phyloP scores from a whole-genome alignment of 2,329 filamentous ascomycete species.

The Erysiphe neolycopersici region DNA sequence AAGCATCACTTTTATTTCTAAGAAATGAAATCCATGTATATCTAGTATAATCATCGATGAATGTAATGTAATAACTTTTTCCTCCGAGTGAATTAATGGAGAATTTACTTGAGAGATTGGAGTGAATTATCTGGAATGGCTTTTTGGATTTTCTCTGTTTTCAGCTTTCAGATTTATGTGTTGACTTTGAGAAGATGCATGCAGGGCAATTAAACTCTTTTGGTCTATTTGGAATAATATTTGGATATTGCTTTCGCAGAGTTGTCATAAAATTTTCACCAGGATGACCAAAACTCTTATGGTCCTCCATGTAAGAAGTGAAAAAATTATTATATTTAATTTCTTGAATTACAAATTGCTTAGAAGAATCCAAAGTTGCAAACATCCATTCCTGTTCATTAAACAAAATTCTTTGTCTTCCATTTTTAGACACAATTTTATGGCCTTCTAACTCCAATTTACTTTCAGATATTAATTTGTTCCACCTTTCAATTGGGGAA shows the following conservation, averaged over 20 bases:
- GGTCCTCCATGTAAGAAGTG: too few relatives aligned
- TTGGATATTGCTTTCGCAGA: neutral
- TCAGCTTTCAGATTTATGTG: too few relatives aligned
- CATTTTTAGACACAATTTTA: neutral
- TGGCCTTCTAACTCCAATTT: neutral
- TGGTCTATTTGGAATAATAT: neutral
- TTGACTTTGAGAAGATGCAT: neutral
- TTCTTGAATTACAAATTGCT: neutral
- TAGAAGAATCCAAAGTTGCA: neutral
- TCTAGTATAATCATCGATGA: neutral
- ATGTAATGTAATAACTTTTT: neutral
- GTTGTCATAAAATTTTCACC: too few relatives aligned
- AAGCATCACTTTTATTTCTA: neutral
- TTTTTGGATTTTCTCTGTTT: too few relatives aligned
- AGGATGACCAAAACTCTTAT: too few relatives aligned
- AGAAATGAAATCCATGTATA: neutral
- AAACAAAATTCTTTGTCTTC: neutral
- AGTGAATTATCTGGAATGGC: too few relatives aligned
- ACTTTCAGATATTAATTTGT: neutral
- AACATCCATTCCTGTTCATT: neutral
- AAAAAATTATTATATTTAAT: too few relatives aligned
- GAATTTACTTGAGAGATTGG: neutral
- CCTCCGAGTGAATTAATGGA: neutral
- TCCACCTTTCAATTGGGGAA: neutral
- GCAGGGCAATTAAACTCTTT: neutral